Evolutionary conservation across 306 rosid species (phyloP), one percentile per base, ranked within the genome.

Genomic region (Trifolium dubium): DNA sequence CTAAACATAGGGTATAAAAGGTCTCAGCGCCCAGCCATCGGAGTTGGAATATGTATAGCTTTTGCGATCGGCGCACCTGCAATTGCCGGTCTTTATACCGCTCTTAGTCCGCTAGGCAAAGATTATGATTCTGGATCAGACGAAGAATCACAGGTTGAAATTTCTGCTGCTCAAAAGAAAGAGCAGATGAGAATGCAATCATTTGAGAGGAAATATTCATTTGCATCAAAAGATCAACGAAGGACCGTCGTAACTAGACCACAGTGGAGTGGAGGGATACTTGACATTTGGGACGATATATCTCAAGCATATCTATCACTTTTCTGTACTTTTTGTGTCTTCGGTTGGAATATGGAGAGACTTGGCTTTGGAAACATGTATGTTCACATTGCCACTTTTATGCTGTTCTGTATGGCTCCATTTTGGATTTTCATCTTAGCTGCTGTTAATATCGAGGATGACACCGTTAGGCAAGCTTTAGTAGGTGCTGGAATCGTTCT

Each of bases 331-430:
- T 95, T 86, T 75, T 95, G 96, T 77, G 96, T 90, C 12, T 92
- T 92, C 67, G 99, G 98, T 66, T 86, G 98, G 99, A 95, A 95
- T 67, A 90, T 95, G 98, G 99, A 95, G 84, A 92, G 98, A 69
- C 98, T 95, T 31, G 93, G 96, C 35, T 92, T 95, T 60, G 98
- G 99, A 53, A 95, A 95, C 85, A 83, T 90, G 96, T 95, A 79
- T 74, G 99, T 92, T 59, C 99, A 95, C 72, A 95, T 95, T 39
- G 87, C 88, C 2, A 92, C 99, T 39, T 95, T 95, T 79, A 39
- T 92, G 71, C 92, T 95, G 61, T 92, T 95, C 70, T 95, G 98
- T 76, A 79, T 84, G 87, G 99, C 99, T 15, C 97, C 98, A n/a
- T 92, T 92, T 79, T 95, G 92, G 96, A 95, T 95, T 59, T 91